Evolutionary conservation across 331 rosid genomes (phyloP), one percentile per base, ranked within the genome.

Genomic region (Malus hybrid): DNA sequence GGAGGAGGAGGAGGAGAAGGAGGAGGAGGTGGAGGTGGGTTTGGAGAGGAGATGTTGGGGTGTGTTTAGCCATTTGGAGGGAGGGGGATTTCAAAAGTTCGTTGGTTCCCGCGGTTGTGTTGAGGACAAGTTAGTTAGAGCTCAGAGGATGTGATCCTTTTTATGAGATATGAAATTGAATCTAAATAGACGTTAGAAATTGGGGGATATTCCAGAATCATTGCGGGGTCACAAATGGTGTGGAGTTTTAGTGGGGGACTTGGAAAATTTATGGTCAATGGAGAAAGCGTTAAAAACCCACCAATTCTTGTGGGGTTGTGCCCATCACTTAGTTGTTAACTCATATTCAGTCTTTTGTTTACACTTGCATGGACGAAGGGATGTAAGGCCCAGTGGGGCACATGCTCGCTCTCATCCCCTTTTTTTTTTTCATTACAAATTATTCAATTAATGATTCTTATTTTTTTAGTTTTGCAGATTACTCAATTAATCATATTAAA

Each of bases 41-140:
- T 26, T 24, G 70, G 24, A 71, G 24, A 62, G 20, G 30, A 66
- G 20, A 42, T 42, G 44, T 48, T 16, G 74, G 67, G 24, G 55
- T 71, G 63, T 62, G 57, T 30, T 7, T 67, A 55, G 80, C n/a
- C 96, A 88, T 88, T 64, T 68, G 63, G 61, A 4, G 26, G 19
- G 26, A 60, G 58, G 2, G 28, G 10, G 28, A 6, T 39, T 70
- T 52, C 48, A 11, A 4, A 55, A 24, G 6, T 52, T 30, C 12
- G 68, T 63, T 32, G 19, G 22, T 63, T 63, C 22, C 10, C 66
- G 66, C 66, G 10, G 19, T 55, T 20, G n/a, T 20, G 6, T 18
- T 70, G 42, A 50, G 22, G 20, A 16, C 74, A 18, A 70, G 44
- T 39, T 36, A 2, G 44, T 8, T 39, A 9, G 44, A 39, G 33